These are phyloP conservation scores for Oxytropis ochrocephala DNA, from an alignment of 306 rosid genomes.

Conservation along the genomic window DNA sequence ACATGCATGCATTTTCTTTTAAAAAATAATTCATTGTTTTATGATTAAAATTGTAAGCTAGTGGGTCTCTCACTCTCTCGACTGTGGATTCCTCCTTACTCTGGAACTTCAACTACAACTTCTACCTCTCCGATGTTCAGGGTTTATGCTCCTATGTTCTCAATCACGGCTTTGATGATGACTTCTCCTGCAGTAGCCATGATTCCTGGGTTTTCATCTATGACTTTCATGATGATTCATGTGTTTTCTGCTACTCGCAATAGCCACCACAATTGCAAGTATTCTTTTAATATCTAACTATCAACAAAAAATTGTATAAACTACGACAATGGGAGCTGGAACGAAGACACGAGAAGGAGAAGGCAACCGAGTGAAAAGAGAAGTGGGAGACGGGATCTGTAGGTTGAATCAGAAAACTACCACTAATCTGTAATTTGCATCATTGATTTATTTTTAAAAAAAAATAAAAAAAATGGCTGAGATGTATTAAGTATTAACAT, in stretches of 20 bases:
- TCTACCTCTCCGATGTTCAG: constrained; percentile 32
- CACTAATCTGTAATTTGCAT: not conserved
- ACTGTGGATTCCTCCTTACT: constrained; percentile 10
- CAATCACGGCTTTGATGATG: constrained; percentile 36
- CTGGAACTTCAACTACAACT: constrained; percentile 40
- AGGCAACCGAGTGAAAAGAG: not conserved
- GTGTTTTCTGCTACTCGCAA: not conserved
- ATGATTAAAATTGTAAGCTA: not conserved
- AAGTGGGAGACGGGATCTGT: not conserved
- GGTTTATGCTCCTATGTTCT: constrained; percentile 50
- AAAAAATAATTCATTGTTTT: not conserved
- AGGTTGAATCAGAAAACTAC: not conserved
- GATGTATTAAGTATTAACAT: not conserved
- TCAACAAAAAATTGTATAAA: not conserved
- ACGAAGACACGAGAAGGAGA: not conserved
- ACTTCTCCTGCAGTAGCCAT: constrained; percentile 31
- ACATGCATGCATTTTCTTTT: not conserved
- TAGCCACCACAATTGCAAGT: not conserved
- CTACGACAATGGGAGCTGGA: not conserved
- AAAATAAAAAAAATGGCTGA: not conserved
- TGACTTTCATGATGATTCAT: not conserved
- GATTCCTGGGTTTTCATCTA: not conserved
- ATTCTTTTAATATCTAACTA: not conserved
- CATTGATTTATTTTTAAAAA: not conserved
- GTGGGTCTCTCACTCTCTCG: not conserved